Evolutionary conservation across 2,329 filamentous ascomycete genomes (phyloP).

Genomic region (Xenoacremonium recifei): DNA sequence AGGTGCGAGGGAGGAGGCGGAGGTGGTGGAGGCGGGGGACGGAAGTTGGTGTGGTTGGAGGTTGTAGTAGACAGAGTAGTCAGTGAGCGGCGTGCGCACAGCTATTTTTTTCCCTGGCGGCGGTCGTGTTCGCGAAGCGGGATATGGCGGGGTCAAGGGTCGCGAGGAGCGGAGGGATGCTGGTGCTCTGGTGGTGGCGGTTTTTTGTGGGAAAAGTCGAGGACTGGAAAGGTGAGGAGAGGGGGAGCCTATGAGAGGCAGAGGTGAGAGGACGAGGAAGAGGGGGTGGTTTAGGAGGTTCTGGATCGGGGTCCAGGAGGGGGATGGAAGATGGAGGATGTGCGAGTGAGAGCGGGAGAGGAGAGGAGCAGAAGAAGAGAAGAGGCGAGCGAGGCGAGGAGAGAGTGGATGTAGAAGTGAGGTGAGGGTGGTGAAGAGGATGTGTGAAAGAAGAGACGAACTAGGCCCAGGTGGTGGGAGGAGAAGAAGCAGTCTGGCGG

Average conservation of each 20-base stretch:
- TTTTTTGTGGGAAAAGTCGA: conserved; percentile 12
- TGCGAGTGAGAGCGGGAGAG: conserved; percentile 16
- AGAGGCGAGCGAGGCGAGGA: conserved; percentile 18
- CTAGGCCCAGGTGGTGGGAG: conserved; percentile 8
- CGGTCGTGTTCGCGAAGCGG: conserved; percentile 27
- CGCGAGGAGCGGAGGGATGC: conserved; percentile 20
- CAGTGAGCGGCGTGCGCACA: too few relatives aligned
- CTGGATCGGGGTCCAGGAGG: conserved; percentile 24
- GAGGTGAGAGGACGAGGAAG: conserved; percentile 22
- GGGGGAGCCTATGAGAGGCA: conserved; percentile 21
- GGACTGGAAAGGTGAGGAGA: conserved; percentile 16
- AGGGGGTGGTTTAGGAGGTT: too few relatives aligned
- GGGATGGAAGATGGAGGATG: conserved; percentile 25
- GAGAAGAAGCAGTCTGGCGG: background rate
- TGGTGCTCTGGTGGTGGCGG: conserved; percentile 18
- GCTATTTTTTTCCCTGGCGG: conserved; percentile 27
- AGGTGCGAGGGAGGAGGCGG: conserved; percentile 18
- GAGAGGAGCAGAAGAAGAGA: conserved; percentile 22
- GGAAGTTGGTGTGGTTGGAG: conserved; percentile 21
- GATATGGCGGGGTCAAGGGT: conserved; percentile 34
- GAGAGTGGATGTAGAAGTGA: conserved; percentile 28
- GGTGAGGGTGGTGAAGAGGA: conserved; percentile 16
- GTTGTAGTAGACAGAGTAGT: too few relatives aligned
- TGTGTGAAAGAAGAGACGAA: conserved; percentile 12
- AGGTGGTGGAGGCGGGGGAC: conserved; percentile 17